Conservation (phyloP, 805 yeast genomes). For the Starmerella bacillaris region DNA sequence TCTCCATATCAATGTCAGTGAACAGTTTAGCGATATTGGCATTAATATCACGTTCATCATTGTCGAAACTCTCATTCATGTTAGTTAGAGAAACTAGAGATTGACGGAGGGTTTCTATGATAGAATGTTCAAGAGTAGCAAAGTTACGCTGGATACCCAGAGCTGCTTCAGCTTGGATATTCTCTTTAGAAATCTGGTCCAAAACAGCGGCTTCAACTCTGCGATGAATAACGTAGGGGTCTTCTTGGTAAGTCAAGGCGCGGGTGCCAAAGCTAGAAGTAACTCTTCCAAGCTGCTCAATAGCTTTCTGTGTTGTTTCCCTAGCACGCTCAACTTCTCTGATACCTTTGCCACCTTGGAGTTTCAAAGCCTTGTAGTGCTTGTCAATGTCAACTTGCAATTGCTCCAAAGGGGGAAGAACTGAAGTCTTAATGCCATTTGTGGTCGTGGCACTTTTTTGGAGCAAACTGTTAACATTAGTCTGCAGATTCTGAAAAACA, state of each 20-base stretch:
- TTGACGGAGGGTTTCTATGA: constrained; percentile 28
- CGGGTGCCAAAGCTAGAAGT: constrained; percentile 22
- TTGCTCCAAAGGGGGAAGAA: constrained; percentile 30
- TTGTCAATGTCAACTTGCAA: constrained; percentile 26
- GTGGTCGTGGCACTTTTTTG: constrained; percentile 26
- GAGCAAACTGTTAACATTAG: constrained; percentile 21
- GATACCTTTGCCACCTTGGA: constrained; percentile 22
- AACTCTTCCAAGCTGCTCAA: constrained; percentile 24
- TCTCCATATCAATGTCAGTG: constrained; percentile 23
- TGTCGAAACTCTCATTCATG: constrained; percentile 21
- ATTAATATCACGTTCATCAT: constrained; percentile 20
- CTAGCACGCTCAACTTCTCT: constrained; percentile 26
- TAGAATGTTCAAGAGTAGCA: constrained; percentile 28
- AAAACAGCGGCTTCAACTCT: constrained; percentile 24
- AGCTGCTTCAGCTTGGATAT: constrained; percentile 30
- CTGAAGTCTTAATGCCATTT: constrained; percentile 22
- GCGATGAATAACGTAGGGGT: constrained; percentile 33
- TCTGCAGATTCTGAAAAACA: constrained; percentile 22
- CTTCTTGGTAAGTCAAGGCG: constrained; percentile 26
- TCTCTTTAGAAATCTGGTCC: constrained; percentile 31
- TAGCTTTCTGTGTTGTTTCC: constrained; percentile 23
- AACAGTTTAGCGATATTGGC: constrained; percentile 22
- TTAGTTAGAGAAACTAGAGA: constrained; percentile 22
- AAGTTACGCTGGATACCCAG: constrained; percentile 27
- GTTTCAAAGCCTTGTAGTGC: constrained; percentile 28